These are phyloP conservation scores for Penicillium oxalicum DNA, from an alignment of 2,329 filamentous ascomycete species.

Conservation along the genomic window DNA sequence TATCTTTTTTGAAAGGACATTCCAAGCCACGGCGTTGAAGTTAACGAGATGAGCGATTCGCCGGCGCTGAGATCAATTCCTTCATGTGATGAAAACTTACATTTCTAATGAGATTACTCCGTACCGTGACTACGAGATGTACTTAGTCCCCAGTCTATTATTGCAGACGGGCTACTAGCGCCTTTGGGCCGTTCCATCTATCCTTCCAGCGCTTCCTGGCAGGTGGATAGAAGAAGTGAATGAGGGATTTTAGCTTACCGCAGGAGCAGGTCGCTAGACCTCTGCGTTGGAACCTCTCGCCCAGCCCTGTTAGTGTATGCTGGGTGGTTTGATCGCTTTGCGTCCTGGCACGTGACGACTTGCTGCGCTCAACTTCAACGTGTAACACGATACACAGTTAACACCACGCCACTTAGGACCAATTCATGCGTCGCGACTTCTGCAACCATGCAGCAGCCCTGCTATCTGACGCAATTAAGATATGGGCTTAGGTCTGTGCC, in stretches of 20 bases:
- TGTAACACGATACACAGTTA: no score
- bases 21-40: neutral
- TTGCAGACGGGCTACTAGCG: conserved; percentile 3
- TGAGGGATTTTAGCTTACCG: conserved; percentile 5
- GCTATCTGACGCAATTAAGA: no score
- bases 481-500: no score
- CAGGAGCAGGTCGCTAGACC: conserved; percentile 5
- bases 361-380: no score
- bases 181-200: conserved; percentile 7
- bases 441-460: no score
- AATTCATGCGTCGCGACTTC: no score
- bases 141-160: conserved; percentile 5
- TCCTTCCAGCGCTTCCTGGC: conserved; percentile 9
- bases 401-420: no score
- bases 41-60: neutral
- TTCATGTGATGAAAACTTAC: neutral
- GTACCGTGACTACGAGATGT: conserved; percentile 2
- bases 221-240: conserved; percentile 7
- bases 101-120: neutral
- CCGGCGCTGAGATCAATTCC: neutral
- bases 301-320: no score
- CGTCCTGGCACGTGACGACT: no score
- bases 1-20: neutral
- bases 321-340: no score
- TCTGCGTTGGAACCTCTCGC: conserved; percentile 4